Evolutionary conservation across 2,329 filamentous ascomycete genomes (phyloP), one percentile per base, ranked within the genome.

Genomic region (Fusarium nurragi): DNA sequence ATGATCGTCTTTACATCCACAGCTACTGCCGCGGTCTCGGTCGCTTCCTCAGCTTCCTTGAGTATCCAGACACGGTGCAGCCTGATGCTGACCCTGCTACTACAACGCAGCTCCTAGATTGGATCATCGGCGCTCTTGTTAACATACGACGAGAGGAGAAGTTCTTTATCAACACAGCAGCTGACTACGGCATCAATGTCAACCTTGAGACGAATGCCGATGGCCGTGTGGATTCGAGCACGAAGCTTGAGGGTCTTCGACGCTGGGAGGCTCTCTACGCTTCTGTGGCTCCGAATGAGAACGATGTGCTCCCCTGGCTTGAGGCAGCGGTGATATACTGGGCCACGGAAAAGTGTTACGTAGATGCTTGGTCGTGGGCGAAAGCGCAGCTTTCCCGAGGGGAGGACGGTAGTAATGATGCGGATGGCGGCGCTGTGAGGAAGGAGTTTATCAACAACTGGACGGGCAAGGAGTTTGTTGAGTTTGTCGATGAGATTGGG

Each of bases 301-400:
- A 77, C 2, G 63, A 69, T 3, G 51, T 64, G 2, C 73, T 91
- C 1, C 75, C 78, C 0, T 83, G 80, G 71, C 77, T 93, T 4
- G 89, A 93, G 73, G 89, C 88, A 7, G 80, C 92, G 61, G 84
- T 92, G 4, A 83, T 91, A n/a, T 84, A 93, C 22, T 94, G 90
- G 88, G 88, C 87, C n/a, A 92, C 89, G 2, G 91, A 94, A 77
- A 86, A 81, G 43, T 84, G 82, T 59, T 90, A 89, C 71, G 72
- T 88, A 18, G 80, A 84, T 36, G 83, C 87, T 13, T 90, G 88
- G 88, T 79, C 78, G 11, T 84, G 80, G 73, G 83, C 83, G 5
- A 79, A 74, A 61, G 64, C 73, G 6, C 76, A 82, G 67, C 73
- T 77, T 18, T 65, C 70, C 3, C 61, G 61, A 16, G 41, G 54